A percentile compares a stretch with the other conserved stretches of the same genome.
Evolutionary conservation across 352 stramenopile genomes (phyloP).

Genomic region (Globisporangium echinulatum): DNA sequence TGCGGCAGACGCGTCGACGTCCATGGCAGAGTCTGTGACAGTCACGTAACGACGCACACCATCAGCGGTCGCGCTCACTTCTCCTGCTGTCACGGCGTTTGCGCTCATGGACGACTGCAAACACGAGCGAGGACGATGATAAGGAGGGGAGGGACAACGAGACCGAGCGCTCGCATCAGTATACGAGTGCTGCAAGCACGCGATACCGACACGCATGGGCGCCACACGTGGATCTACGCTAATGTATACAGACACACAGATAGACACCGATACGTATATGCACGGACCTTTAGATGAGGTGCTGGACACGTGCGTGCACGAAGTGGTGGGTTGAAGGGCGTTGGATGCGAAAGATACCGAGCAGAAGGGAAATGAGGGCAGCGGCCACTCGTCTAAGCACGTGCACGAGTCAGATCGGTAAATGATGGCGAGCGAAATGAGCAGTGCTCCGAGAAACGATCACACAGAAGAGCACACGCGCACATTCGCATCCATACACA

Average conservation of each 20-base stretch:
- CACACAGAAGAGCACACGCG: neutral
- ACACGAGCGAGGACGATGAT: no score
- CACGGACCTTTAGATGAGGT: neutral
- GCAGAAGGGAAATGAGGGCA: neutral
- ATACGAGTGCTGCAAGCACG: neutral
- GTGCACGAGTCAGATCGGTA: neutral
- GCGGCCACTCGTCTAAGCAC: neutral
- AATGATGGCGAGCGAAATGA: neutral
- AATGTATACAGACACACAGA: neutral
- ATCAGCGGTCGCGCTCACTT: conserved; percentile 71
- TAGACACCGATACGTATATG: neutral
- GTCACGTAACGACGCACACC: conserved; percentile 63
- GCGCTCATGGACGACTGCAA: conserved; percentile 16
- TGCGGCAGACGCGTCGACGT: conserved; percentile 41
- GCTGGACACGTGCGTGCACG: neutral
- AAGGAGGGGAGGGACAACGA: no score
- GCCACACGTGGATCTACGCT: neutral
- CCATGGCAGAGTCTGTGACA: conserved; percentile 60
- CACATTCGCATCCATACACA: neutral
- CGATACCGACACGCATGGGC: neutral
- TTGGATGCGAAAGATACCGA: neutral
- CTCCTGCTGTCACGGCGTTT: conserved; percentile 54
- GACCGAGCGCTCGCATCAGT: neutral
- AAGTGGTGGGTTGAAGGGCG: neutral
- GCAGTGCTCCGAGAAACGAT: neutral